Percentiles rank a stretch among this genome's conserved stretches.
Evolutionary conservation across 768 basidiomycete species (phyloP).

Genomic region (Podaxis carcinomalis): DNA sequence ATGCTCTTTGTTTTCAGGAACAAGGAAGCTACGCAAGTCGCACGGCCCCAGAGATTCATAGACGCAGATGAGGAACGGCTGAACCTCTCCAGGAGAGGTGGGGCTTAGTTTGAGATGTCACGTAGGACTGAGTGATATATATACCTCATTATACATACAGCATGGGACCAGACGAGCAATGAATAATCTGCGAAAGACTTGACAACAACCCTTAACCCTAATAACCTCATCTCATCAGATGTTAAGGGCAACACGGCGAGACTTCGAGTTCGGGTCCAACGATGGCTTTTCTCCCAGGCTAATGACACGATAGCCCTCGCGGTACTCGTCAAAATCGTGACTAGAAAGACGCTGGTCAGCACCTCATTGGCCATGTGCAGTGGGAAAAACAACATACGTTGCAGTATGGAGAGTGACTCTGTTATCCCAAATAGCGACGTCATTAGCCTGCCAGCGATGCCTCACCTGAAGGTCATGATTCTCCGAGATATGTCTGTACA

Average conservation of each 20-base stretch:
- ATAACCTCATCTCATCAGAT: background rate
- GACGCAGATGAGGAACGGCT: constrained; percentile 30
- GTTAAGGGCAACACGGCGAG: constrained; percentile 14
- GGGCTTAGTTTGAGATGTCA: background rate
- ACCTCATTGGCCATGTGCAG: background rate
- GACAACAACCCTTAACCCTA: background rate
- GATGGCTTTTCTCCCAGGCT: constrained; percentile 50
- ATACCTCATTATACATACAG: background rate
- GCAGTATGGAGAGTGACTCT: constrained; percentile 45
- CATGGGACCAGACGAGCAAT: background rate
- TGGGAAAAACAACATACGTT: constrained; percentile 24
- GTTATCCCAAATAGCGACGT: constrained; percentile 63
- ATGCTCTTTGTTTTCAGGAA: constrained; percentile 39
- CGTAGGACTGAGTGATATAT: background rate
- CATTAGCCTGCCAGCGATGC: constrained; percentile 47
- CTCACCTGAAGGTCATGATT: constrained; percentile 58
- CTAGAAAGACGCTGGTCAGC: constrained; percentile 15
- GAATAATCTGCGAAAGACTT: too few species aligned
- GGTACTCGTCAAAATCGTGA: constrained; percentile 28
- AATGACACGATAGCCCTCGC: constrained; percentile 49
- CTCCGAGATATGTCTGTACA: constrained; percentile 44
- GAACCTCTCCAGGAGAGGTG: constrained; percentile 10
- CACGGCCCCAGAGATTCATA: constrained; percentile 39
- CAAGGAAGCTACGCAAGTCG: constrained; percentile 38
- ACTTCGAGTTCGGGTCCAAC: constrained; percentile 36